phyloP scores from a whole-genome alignment of 352 stramenopile genomes.

The Elongisporangium prolatum region DNA sequence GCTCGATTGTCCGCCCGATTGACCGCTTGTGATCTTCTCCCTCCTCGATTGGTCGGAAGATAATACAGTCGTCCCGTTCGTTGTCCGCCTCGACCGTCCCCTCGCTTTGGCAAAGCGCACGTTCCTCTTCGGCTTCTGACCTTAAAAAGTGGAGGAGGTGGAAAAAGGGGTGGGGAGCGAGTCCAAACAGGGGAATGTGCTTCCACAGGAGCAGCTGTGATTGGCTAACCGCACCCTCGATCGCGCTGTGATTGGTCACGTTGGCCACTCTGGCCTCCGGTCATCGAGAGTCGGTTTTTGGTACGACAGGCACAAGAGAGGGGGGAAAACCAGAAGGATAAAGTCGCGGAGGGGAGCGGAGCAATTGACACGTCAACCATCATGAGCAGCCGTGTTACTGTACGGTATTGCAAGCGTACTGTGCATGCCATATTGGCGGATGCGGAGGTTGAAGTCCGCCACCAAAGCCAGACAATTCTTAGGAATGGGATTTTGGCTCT shows the following conservation, averaged over 20 bases:
- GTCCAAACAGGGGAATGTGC: not conserved
- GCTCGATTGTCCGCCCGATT: conserved; percentile 1
- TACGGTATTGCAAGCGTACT: not conserved
- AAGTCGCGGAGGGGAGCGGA: not conserved
- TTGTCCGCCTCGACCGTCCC: not conserved
- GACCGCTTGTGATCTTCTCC: not conserved
- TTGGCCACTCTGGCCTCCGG: not conserved
- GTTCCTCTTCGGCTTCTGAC: conserved; percentile 1
- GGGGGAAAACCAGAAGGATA: not conserved
- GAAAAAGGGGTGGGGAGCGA: not conserved
- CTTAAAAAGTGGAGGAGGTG: not conserved
- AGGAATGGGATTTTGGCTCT: not conserved
- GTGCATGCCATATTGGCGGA: not conserved
- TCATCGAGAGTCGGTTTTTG: conserved; percentile 11
- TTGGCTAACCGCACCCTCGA: conserved; percentile 5
- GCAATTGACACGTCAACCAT: not conserved
- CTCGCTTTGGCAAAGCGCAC: conserved; percentile 1
- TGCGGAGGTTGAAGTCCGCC: not conserved
- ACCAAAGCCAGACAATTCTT: not conserved
- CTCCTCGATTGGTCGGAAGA: not conserved
- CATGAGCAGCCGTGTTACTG: not conserved
- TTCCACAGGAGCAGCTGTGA: conserved; percentile 10
- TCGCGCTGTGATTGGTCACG: not conserved
- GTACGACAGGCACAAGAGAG: not conserved
- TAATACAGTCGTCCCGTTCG: not conserved